Evolutionary conservation across 164 flowering plant genomes (phyloP).

Genomic region (Nymphaea thermarum): DNA sequence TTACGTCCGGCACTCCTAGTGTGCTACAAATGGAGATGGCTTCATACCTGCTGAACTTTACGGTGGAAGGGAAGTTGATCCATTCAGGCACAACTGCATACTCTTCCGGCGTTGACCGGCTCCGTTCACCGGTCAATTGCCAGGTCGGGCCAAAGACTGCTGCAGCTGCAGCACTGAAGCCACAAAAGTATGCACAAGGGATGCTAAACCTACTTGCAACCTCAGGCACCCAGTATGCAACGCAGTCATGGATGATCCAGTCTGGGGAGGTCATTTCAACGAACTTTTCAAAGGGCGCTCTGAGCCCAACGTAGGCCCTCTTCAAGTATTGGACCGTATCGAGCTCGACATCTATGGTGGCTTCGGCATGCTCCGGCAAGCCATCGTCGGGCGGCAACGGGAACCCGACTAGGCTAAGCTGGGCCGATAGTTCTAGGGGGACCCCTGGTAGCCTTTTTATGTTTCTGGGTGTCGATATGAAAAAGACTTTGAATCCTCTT

Average conservation of each 20-base stretch:
- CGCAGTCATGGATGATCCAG: slow-evolving; percentile 29
- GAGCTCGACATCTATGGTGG: slow-evolving; percentile 26
- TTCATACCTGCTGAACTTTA: slow-evolving; percentile 6
- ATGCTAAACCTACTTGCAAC: slow-evolving; percentile 13
- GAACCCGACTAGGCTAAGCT: slow-evolving; percentile 14
- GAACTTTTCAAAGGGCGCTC: slow-evolving; percentile 5
- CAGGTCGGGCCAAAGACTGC: background rate
- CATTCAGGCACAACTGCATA: background rate
- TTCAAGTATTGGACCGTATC: slow-evolving; percentile 16
- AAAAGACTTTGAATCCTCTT: background rate
- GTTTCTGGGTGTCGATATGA: slow-evolving; percentile 10
- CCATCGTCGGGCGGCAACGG: slow-evolving; percentile 16
- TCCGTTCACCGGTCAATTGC: background rate
- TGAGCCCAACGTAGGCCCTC: slow-evolving; percentile 20
- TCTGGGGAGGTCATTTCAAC: slow-evolving; percentile 10
- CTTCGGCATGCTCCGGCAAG: slow-evolving; percentile 31
- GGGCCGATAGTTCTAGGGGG: background rate
- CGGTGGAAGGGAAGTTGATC: background rate
- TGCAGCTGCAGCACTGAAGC: slow-evolving; percentile 1
- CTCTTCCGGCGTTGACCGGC: background rate
- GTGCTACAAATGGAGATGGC: background rate
- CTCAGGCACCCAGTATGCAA: slow-evolving; percentile 19
- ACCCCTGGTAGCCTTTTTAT: slow-evolving; percentile 6
- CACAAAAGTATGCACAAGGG: slow-evolving; percentile 8
- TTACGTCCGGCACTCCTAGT: background rate